Evolutionary conservation across 192 early-diverging fungal species (phyloP).

Genomic region (Geranomyces variabilis): DNA sequence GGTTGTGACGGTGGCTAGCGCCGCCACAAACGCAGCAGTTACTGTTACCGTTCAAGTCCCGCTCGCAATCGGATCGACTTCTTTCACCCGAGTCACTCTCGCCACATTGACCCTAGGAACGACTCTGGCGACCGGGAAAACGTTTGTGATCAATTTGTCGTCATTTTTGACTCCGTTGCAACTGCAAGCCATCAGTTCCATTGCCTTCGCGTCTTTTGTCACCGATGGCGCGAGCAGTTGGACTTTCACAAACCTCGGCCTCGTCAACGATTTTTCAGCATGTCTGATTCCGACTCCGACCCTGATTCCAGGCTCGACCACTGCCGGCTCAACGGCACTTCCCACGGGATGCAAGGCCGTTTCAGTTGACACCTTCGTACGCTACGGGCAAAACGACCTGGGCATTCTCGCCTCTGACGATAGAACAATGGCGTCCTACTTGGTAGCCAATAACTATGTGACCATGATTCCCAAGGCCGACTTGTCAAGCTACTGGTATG

Average conservation of each 20-base stretch:
- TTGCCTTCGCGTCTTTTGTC: neutral
- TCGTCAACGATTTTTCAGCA: neutral
- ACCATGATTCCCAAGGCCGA: conserved; percentile 1
- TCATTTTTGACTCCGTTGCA: neutral
- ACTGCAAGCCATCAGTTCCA: neutral
- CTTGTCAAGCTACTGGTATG: neutral
- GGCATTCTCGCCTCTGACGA: conserved; percentile 2
- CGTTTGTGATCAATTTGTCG: neutral
- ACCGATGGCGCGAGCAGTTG: neutral
- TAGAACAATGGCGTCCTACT: neutral
- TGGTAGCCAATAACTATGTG: neutral
- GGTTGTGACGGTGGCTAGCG: neutral
- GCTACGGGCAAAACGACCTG: conserved; percentile 5
- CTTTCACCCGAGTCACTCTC: too few species aligned
- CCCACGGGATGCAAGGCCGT: neutral
- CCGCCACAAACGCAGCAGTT: neutral
- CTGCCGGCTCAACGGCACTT: neutral
- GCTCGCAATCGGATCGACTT: too few species aligned
- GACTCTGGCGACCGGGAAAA: conserved; percentile 1
- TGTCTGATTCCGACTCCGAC: neutral
- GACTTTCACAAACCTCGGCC: neutral
- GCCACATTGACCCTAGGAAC: too few species aligned
- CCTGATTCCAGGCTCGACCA: neutral
- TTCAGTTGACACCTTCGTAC: neutral
- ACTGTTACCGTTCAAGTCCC: neutral